Evolutionary conservation across 2,329 filamentous ascomycete species (phyloP).

Genomic region (Apiospora phragmitis): DNA sequence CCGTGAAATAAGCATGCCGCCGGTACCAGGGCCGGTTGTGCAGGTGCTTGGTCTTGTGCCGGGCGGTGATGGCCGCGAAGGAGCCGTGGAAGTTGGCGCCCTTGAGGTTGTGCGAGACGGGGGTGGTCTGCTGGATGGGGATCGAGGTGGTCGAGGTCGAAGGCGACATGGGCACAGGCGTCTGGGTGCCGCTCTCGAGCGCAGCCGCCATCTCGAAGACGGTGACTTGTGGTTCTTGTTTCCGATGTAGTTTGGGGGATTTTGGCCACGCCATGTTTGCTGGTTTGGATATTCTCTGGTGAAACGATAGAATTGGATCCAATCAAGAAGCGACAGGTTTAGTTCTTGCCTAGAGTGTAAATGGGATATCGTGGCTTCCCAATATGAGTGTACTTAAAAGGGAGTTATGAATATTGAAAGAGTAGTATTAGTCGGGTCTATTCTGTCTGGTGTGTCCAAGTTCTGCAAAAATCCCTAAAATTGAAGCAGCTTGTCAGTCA

Average conservation of each 20-base stretch:
- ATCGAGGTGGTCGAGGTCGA: neutral
- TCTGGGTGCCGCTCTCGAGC: neutral
- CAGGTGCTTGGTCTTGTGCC: neutral
- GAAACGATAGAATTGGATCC: neutral
- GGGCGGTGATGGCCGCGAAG: neutral
- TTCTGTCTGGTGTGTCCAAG: neutral
- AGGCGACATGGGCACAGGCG: neutral
- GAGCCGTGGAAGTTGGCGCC: constrained; percentile 5
- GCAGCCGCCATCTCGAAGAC: neutral
- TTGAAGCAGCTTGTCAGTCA: neutral
- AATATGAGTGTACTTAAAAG: neutral
- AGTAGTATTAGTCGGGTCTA: neutral
- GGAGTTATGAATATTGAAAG: neutral
- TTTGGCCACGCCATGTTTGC: neutral
- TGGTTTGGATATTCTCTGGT: neutral
- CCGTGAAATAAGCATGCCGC: neutral
- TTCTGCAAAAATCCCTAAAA: neutral
- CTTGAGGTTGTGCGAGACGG: constrained; percentile 4
- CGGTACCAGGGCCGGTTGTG: neutral
- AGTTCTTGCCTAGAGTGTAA: neutral
- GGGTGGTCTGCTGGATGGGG: neutral
- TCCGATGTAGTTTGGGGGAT: neutral
- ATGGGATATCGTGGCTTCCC: neutral
- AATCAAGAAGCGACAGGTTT: neutral
- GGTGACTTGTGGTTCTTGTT: neutral